A percentile compares a stretch with the other conserved stretches of the same genome.
These are phyloP conservation scores for Chlorella sp. DNA, from an alignment of 139 green algal genomes.

Conservation along the genomic window DNA sequence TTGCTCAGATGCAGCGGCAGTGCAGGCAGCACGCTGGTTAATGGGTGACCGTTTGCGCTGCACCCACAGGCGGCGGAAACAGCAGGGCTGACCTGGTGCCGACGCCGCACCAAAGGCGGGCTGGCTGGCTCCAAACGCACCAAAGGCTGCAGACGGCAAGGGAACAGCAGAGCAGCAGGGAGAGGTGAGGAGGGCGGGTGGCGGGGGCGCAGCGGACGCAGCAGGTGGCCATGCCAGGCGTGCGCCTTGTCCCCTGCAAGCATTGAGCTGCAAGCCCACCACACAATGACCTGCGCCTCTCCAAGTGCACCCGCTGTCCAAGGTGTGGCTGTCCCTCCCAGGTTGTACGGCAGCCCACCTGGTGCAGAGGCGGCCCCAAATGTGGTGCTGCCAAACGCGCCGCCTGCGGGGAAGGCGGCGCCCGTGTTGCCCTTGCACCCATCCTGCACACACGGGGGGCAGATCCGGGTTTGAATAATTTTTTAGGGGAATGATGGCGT, in stretches of 20 bases:
- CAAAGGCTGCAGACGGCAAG: constrained; percentile 26
- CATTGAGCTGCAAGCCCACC: too few species aligned
- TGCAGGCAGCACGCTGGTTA: too few species aligned
- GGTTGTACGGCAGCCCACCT: background rate
- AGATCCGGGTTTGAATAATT: too few species aligned
- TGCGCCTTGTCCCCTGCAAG: too few species aligned
- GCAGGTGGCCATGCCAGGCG: too few species aligned
- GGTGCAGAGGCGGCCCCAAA: constrained; percentile 34
- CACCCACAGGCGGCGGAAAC: too few species aligned
- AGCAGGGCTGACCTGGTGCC: background rate
- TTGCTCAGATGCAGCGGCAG: background rate
- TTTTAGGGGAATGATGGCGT: too few species aligned
- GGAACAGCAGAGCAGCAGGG: background rate
- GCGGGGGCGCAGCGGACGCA: constrained; percentile 1
- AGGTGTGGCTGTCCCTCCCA: too few species aligned
- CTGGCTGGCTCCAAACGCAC: constrained; percentile 48
- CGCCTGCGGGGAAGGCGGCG: background rate
- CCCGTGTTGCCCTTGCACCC: constrained; percentile 58
- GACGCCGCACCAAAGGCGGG: constrained; percentile 37
- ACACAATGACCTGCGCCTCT: too few species aligned
- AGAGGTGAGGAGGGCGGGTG: constrained; percentile 50
- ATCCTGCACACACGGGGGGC: constrained; percentile 3
- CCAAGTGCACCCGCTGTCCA: too few species aligned
- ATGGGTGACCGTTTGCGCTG: too few species aligned
- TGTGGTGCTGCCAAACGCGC: constrained; percentile 36